A percentile compares a stretch with the other conserved stretches of the same genome.
These are phyloP conservation scores for Solanum chacoense DNA, from an alignment of 305 asterid genomes.

Conservation along the genomic window DNA sequence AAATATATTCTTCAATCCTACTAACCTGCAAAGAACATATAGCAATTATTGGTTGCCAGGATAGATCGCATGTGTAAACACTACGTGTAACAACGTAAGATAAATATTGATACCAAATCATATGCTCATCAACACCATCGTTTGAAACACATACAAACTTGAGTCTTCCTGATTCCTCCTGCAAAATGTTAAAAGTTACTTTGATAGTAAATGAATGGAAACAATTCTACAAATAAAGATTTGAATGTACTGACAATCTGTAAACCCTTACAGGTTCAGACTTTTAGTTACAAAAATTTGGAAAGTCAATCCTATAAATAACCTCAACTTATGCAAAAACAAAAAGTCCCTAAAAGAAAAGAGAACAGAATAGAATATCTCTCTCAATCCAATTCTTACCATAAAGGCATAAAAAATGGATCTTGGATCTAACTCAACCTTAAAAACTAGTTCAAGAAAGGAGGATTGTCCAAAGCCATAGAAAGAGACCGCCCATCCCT, in stretches of 20 bases:
- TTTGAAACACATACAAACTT: conserved; percentile 82
- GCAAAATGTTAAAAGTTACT: conserved; percentile 10
- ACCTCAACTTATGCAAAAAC: background rate
- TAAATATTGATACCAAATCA: conserved; percentile 63
- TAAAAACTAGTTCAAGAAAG: background rate
- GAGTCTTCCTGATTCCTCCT: conserved; percentile 89
- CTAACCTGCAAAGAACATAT: conserved; percentile 46
- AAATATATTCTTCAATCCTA: conserved; percentile 93
- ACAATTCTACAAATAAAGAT: background rate
- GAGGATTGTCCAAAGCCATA: background rate
- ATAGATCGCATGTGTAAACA: background rate
- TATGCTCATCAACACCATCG: conserved; percentile 77
- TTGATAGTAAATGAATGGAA: background rate
- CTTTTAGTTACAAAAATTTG: background rate
- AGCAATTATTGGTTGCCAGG: background rate
- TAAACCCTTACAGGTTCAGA: background rate
- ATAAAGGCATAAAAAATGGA: background rate
- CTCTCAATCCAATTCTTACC: background rate
- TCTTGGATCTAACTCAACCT: background rate
- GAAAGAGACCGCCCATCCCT: background rate
- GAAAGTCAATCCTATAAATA: background rate
- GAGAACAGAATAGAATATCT: background rate
- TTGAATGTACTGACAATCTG: background rate
- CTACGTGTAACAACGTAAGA: conserved; percentile 2
- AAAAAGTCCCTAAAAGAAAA: background rate